Evolutionary conservation across 495 filamentous ascomycete genomes (phyloP), one percentile per base, ranked within the genome.

Genomic region (Lasiosphaeria ovina): DNA sequence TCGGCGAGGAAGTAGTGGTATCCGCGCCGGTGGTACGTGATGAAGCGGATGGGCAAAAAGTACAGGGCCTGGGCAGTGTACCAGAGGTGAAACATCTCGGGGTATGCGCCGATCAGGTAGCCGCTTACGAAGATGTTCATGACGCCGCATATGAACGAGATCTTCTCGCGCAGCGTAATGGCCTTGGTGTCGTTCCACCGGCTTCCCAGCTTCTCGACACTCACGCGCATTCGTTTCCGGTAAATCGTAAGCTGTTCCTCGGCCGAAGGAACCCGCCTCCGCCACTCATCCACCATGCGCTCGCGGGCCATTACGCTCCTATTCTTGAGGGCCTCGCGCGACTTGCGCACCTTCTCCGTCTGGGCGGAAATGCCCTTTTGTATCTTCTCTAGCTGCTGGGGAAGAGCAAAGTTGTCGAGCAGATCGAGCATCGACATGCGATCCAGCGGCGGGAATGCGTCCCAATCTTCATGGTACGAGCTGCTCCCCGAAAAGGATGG

Each of bases 1-100:
- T 98, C 94, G 61, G 92, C 93, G 44, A 98, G 74, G 77, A 98
- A 98, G 77, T 98, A 98, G 75, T 98, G 94, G 65, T 93, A 97
- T 34, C 93, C 94, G 53, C 85, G 86, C 64, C 86, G 85, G 63
- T 90, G 90, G 77, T 98, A 98, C 56, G 88, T 89, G 74, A 90
- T 95, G 70, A 83, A 93, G 32, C 94, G 89, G 66, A 98, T 89
- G 16, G 94, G 94, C 93, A 98, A 96, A 72, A 96, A 98, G 74
- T 96, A 97, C 57, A 85, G 72, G 47, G 95, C 81, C 71, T 96
- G 91, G 4, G 73, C 77, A 34, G 90, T 92, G 74, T 95, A 98
- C 94, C 94, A 98, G 55, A 87, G 72, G 63, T 96, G 92, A 75
- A 98, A 95, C 70, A 83, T 87, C 62, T 98, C 81, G 16, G 94